These are phyloP conservation scores for Auriculariales sp. DNA, from an alignment of 768 basidiomycete species.

Conservation along the genomic window DNA sequence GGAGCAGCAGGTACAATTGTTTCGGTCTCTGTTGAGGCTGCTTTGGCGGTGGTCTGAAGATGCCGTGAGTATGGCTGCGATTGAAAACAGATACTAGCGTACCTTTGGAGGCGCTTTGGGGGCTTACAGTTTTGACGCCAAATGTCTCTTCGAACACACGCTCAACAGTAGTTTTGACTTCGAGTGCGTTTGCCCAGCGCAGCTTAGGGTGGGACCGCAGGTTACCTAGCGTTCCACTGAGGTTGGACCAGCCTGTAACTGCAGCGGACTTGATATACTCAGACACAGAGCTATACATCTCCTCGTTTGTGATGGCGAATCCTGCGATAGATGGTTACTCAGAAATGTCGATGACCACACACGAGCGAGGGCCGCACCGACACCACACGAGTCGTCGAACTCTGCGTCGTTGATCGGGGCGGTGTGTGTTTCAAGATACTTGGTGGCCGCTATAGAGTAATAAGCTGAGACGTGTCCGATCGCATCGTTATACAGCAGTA, in stretches of 20 bases:
- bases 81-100: not conserved
- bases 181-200: constrained; percentile 74
- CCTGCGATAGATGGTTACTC: constrained; percentile 30
- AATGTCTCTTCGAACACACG: constrained; percentile 49
- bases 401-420: constrained; percentile 48
- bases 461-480: not conserved
- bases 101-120: constrained; percentile 26
- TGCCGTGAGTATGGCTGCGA: constrained; percentile 39
- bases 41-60: constrained; percentile 16
- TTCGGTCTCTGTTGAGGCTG: constrained; percentile 10
- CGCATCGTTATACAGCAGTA: not conserved
- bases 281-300: constrained; percentile 41
- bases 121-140: constrained; percentile 56
- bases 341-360: not conserved
- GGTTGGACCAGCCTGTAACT: constrained; percentile 56
- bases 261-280: constrained; percentile 37
- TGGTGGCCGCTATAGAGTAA: constrained; percentile 45
- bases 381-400: constrained; percentile 71
- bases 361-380: constrained; percentile 42
- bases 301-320: constrained; percentile 55
- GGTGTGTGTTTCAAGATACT: constrained; percentile 50
- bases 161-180: constrained; percentile 73
- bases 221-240: constrained; percentile 51
- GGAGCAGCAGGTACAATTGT: constrained; percentile 15
- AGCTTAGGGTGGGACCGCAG: constrained; percentile 47